Evolutionary conservation across 2,329 filamentous ascomycete species (phyloP).

Genomic region (Dactylonectria macrodidyma): DNA sequence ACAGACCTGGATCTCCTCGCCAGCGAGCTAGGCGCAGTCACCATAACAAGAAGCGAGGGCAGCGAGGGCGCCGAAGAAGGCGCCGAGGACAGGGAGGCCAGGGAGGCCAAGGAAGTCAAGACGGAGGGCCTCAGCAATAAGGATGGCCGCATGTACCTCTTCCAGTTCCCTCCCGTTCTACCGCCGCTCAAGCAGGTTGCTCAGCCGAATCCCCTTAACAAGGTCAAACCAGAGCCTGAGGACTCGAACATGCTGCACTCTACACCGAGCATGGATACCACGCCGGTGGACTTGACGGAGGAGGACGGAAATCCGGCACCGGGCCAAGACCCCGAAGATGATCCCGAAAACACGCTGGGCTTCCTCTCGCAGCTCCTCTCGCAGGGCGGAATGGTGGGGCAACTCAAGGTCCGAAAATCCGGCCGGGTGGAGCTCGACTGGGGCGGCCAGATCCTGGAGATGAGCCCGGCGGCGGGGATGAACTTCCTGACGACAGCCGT

Average conservation of each 20-base stretch:
- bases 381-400: constrained; percentile 72
- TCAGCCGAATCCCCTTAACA: constrained; percentile 43
- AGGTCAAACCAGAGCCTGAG: constrained; percentile 60
- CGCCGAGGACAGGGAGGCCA: constrained; percentile 47
- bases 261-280: constrained; percentile 42
- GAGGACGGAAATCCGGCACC: constrained; percentile 45
- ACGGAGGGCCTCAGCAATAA: constrained; percentile 53
- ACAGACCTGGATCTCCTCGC: constrained; percentile 60
- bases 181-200: constrained; percentile 64
- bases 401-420: constrained; percentile 72
- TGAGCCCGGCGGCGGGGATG: constrained; percentile 66
- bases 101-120: constrained; percentile 10
- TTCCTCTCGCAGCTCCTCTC: constrained; percentile 58
- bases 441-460: constrained; percentile 70
- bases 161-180: constrained; percentile 75
- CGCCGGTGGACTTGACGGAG: constrained; percentile 61
- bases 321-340: constrained; percentile 45
- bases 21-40: constrained; percentile 58
- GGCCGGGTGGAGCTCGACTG: constrained; percentile 75
- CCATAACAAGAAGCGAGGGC: constrained; percentile 41
- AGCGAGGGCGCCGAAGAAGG: constrained; percentile 38
- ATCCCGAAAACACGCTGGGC: constrained; percentile 51
- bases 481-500: constrained; percentile 73
- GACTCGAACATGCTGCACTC: constrained; percentile 57
- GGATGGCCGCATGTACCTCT: constrained; percentile 74